Base-by-base conservation (phyloP, 352 stramenopile genomes). In the Globisporangium emineosum region DNA sequence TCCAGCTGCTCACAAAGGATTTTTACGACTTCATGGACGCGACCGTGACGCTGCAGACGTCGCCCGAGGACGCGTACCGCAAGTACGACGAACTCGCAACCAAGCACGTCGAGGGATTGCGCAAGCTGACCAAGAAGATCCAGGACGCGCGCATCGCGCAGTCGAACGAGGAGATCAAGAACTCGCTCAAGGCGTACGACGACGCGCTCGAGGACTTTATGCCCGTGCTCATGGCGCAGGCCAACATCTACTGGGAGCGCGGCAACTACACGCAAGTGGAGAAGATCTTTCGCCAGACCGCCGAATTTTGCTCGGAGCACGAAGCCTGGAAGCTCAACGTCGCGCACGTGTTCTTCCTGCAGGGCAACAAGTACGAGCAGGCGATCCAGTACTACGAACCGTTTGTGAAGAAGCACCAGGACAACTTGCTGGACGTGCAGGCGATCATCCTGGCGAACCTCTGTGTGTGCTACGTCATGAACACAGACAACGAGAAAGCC, bases 381-480 rank as follows among this genome's bases (percentile, higher is more conserved):
- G 86, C 86, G 7, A 93, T 94, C 53, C 83, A 92, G 69, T 98
- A 98, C 78, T 99, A 99, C 73, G 93, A 98, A 57, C 89, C 84
- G 21, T 97, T 99, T 40, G 91, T 98, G 43, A 97, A 97, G 71
- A 96, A 97, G 60, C 79, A 93, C 66, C 81, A 94, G 62, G 84
- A 90, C 59, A 93, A 90, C 37, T 75, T 99, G 29, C 81, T 99
- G 0, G 90, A 98, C 66, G 86, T 98, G 53, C 93, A 97, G 55
- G 91, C 97, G 6, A 98, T 99, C 58, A 97, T 98, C 60, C 69
- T 99, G n/a, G 97, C 97, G 21, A 99, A 99, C 64, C 76, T 99
- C 6, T 99, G 96, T 68, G 96, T 99, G 8, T 93, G 91, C 57
- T 98, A 98, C 73, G 97, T 99, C 61, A 98, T 99, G 93, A 98